Evolutionary conservation across 2,329 filamentous ascomycete genomes (phyloP).

Genomic region (Calonectria honghensis): DNA sequence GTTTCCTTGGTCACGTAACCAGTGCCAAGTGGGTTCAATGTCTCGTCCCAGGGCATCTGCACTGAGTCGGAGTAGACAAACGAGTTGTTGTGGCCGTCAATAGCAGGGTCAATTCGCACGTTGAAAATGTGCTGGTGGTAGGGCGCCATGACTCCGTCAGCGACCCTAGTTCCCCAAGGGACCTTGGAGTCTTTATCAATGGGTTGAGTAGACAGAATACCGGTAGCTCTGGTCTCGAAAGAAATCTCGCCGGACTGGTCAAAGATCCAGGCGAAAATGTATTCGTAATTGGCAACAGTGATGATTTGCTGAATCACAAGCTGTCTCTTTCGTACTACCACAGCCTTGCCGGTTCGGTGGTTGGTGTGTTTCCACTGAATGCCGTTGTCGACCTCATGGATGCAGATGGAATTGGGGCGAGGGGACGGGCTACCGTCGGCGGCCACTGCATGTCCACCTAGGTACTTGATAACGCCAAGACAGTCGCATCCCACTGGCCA

Average conservation of each 20-base stretch:
- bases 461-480: slow-evolving; percentile 79
- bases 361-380: slow-evolving; percentile 85
- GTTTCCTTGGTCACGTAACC: slow-evolving; percentile 71
- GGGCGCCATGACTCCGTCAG: slow-evolving; percentile 78
- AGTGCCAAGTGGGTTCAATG: slow-evolving; percentile 77
- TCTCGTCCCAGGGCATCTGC: slow-evolving; percentile 63
- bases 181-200: slow-evolving; percentile 72
- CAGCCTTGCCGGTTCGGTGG: slow-evolving; percentile 76
- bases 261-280: slow-evolving; percentile 72
- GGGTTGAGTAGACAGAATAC: slow-evolving; percentile 77
- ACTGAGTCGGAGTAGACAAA: slow-evolving; percentile 65
- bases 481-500: slow-evolving; percentile 78
- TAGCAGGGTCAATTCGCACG: slow-evolving; percentile 77
- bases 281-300: slow-evolving; percentile 83
- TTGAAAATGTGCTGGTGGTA: slow-evolving; percentile 83
- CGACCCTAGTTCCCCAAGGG: slow-evolving; percentile 77
- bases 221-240: slow-evolving; percentile 79
- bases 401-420: slow-evolving; percentile 77
- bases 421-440: slow-evolving; percentile 71
- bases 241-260: slow-evolving; percentile 77
- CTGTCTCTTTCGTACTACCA: slow-evolving; percentile 75
- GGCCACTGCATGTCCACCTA: slow-evolving; percentile 74
- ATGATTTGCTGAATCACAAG: slow-evolving; percentile 81
- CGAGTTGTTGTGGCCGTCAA: slow-evolving; percentile 72
- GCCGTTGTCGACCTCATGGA: slow-evolving; percentile 82